Conservation (phyloP, 2,329 filamentous ascomycete genomes). For the Trichoderma asperellum region DNA sequence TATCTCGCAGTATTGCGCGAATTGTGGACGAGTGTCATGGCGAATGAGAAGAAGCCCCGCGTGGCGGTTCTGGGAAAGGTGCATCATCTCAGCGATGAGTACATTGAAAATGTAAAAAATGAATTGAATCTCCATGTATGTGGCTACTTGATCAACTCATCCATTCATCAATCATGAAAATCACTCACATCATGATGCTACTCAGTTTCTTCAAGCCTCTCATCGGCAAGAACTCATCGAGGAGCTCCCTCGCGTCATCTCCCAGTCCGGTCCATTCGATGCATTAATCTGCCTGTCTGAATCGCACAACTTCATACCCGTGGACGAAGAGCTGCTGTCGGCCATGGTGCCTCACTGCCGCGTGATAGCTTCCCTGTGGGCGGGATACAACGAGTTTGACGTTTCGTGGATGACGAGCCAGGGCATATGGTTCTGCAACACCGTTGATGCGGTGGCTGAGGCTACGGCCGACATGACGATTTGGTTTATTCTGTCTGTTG, state of each 20-base stretch:
- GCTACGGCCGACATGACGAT: constrained; percentile 56
- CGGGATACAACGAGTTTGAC: constrained; percentile 54
- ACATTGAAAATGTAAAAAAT: constrained; percentile 44
- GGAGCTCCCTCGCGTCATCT: constrained; percentile 43
- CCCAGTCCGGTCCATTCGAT: constrained; percentile 47
- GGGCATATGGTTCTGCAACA: constrained; percentile 59
- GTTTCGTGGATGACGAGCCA: constrained; percentile 47
- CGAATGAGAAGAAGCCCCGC: constrained; percentile 40
- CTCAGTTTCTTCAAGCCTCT: constrained; percentile 41
- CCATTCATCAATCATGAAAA: background rate
- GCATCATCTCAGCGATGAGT: constrained; percentile 45
- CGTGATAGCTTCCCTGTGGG: constrained; percentile 52
- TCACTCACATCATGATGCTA: background rate
- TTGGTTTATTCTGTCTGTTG: constrained; percentile 40
- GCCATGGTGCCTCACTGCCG: constrained; percentile 47
- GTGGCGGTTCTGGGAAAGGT: constrained; percentile 49
- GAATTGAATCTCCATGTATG: constrained; percentile 34
- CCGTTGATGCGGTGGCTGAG: constrained; percentile 56
- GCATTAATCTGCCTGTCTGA: constrained; percentile 56
- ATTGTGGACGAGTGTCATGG: background rate
- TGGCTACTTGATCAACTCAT: background rate
- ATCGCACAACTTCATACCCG: constrained; percentile 53
- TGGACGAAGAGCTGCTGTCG: constrained; percentile 50
- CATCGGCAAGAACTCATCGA: constrained; percentile 44
- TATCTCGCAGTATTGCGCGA: background rate